Percentiles rank a stretch among this genome's conserved stretches.
phyloP scores from a whole-genome alignment of 352 stramenopile genomes.

The Pythium apleroticum region DNA sequence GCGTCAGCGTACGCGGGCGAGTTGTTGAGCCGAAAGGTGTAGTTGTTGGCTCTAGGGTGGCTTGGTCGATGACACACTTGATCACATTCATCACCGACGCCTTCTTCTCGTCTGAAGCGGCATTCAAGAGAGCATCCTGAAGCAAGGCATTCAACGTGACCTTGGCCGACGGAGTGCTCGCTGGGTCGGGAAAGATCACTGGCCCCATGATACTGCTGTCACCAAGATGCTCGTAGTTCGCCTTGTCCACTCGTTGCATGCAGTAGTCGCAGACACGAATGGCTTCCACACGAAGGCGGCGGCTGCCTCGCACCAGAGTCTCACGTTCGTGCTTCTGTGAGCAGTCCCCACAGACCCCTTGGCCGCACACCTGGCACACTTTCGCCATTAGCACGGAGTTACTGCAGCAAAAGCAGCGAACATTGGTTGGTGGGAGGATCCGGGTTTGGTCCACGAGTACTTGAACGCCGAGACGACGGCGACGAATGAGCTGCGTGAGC shows the following conservation, averaged over 20 bases:
- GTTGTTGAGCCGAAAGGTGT: not conserved
- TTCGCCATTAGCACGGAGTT: conserved; percentile 41
- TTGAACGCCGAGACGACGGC: conserved; percentile 60
- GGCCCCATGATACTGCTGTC: conserved; percentile 23
- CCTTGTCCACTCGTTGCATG: conserved; percentile 45
- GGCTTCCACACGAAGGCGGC: conserved; percentile 11
- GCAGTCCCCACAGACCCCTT: conserved; percentile 50
- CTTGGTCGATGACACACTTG: conserved; percentile 35
- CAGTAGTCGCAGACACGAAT: conserved; percentile 52
- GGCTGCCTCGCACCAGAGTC: conserved; percentile 11
- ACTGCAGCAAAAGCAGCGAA: conserved; percentile 54
- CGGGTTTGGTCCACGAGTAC: conserved; percentile 37
- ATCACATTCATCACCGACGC: conserved; percentile 43
- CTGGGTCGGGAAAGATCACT: conserved; percentile 30
- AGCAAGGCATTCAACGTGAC: conserved; percentile 23
- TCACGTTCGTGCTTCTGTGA: conserved; percentile 31
- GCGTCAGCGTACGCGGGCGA: not conserved
- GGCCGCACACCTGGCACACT: conserved; percentile 54
- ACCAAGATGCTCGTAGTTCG: conserved; percentile 46
- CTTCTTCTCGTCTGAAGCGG: conserved; percentile 31
- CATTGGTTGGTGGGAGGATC: conserved; percentile 44
- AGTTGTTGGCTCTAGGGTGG: conserved; percentile 11
- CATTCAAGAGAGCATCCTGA: conserved; percentile 31
- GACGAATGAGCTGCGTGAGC: conserved; percentile 45
- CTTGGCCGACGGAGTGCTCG: conserved; percentile 18